Evolutionary conservation across 768 basidiomycete genomes (phyloP).

Genomic region (Rhodotorula sphaerocarpa): DNA sequence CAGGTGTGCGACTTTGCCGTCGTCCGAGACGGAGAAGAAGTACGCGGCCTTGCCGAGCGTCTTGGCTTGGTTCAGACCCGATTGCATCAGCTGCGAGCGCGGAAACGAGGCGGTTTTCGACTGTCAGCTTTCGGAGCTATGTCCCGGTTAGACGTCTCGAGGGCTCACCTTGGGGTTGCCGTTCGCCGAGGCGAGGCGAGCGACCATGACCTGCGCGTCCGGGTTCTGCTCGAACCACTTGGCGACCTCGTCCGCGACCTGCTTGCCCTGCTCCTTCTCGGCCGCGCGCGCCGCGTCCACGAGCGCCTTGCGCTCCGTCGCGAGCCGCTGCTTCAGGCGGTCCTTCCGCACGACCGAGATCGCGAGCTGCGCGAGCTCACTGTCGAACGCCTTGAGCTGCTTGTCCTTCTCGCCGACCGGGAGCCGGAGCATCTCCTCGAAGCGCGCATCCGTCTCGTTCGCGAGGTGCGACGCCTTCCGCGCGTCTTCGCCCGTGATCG

Average conservation of each 20-base stretch:
- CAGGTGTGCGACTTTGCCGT: constrained; percentile 75
- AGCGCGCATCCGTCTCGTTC: constrained; percentile 54
- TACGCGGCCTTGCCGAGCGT: constrained; percentile 76
- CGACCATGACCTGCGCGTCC: constrained; percentile 61
- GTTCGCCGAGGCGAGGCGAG: constrained; percentile 58
- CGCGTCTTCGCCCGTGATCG: constrained; percentile 90
- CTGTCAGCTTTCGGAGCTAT: no score
- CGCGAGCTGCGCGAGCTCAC: constrained; percentile 77
- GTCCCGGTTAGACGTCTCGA: no score
- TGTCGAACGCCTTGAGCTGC: constrained; percentile 68
- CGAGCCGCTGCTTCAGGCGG: constrained; percentile 65
- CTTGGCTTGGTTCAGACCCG: constrained; percentile 66
- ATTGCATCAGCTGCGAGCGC: constrained; percentile 55
- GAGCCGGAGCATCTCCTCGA: constrained; percentile 57
- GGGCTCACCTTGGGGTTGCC: constrained; percentile 70
- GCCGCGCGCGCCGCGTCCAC: constrained; percentile 77
- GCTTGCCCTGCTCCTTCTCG: constrained; percentile 66
- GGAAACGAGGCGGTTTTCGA: no score
- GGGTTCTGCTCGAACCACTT: constrained; percentile 71
- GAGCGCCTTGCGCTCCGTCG: constrained; percentile 65
- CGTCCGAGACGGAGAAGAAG: constrained; percentile 70
- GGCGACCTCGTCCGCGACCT: constrained; percentile 61
- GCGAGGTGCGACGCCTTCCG: constrained; percentile 67
- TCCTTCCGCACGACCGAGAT: constrained; percentile 79
- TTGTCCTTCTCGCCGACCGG: constrained; percentile 59